A percentile compares a stretch with the other conserved stretches of the same genome.
Conservation (phyloP, 2,329 filamentous ascomycete species). For the Fusarium compactum region DNA sequence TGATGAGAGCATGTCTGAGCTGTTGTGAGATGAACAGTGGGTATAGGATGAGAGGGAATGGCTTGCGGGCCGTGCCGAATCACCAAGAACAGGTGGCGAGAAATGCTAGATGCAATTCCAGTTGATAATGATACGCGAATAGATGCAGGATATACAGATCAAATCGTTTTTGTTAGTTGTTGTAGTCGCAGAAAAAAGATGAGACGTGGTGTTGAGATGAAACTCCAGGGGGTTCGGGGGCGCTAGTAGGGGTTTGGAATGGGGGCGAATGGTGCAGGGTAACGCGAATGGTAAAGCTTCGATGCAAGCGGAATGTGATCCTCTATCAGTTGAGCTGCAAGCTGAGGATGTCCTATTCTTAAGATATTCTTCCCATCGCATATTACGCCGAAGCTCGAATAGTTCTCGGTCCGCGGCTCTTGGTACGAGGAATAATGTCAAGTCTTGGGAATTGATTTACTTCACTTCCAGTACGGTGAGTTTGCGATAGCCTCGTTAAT, state of each 20-base stretch:
- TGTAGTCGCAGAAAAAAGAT: conserved; percentile 20
- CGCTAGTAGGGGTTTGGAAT: conserved; percentile 40
- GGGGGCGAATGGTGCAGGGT: conserved; percentile 19
- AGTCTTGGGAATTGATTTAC: background rate
- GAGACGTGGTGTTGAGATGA: conserved; percentile 41
- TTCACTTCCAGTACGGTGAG: accelerated
- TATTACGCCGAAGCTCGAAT: too few relatives aligned
- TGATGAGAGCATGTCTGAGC: conserved; percentile 63
- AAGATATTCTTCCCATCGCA: too few relatives aligned
- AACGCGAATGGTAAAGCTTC: conserved; percentile 18
- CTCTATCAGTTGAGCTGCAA: background rate
- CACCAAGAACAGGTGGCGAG: background rate
- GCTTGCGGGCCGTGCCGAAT: background rate
- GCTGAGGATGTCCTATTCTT: too few relatives aligned
- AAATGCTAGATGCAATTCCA: background rate
- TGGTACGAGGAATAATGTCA: background rate
- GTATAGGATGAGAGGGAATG: background rate
- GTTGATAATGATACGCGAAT: too few relatives aligned
- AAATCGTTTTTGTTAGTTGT: background rate
- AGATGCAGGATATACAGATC: background rate
- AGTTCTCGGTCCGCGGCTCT: background rate
- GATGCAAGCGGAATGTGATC: background rate
- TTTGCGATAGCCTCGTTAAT: accelerated
- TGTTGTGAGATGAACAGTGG: conserved; percentile 18
- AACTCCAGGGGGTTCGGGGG: conserved; percentile 22